Conservation (phyloP, 306 rosid genomes). For the Fagus crenata region DNA sequence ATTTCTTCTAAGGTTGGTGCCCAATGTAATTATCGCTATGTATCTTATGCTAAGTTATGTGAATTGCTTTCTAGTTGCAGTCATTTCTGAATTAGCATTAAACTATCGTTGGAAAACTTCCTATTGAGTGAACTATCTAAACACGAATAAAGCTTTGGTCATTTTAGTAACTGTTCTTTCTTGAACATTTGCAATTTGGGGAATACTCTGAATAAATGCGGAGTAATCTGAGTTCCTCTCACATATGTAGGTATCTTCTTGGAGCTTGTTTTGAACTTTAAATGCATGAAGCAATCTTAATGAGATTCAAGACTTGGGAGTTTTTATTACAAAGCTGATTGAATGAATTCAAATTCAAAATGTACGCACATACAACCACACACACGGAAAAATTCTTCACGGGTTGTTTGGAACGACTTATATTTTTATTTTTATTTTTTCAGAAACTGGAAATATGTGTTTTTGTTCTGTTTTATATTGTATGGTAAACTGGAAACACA, state of each 20-base stretch:
- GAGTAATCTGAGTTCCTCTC: neutral
- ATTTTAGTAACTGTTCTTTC: neutral
- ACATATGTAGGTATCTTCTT: neutral
- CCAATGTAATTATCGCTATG: too few relatives aligned
- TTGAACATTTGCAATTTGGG: neutral
- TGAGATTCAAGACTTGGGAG: neutral
- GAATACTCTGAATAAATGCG: neutral
- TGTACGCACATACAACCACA: neutral
- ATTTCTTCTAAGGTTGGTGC: conserved; percentile 81
- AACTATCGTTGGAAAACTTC: neutral
- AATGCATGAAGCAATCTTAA: neutral
- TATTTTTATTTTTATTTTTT: neutral
- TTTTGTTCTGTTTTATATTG: neutral
- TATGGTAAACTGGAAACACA: neutral
- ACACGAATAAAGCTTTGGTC: neutral
- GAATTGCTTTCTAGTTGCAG: neutral
- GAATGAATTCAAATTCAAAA: neutral
- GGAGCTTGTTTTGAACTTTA: neutral
- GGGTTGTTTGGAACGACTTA: neutral
- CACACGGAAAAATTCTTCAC: neutral
- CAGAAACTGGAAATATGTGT: neutral
- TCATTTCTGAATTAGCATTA: neutral
- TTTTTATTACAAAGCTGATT: neutral
- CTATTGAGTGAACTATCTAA: neutral
- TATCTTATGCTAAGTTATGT: conserved; percentile 8